phyloP scores from a whole-genome alignment of 257 asterid genomes.

The Solanum corneliomulleri region DNA sequence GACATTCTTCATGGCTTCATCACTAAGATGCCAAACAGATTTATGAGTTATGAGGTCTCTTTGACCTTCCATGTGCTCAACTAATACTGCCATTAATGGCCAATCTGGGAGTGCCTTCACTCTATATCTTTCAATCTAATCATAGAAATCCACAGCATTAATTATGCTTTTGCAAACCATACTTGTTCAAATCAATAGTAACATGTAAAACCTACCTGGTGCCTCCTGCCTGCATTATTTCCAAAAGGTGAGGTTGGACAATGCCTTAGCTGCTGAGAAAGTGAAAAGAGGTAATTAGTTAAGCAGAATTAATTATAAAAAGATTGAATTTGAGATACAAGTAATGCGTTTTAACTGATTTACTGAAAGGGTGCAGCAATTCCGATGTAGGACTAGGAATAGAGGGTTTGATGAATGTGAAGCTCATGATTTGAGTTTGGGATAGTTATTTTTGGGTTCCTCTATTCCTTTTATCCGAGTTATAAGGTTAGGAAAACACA shows the following conservation, averaged over 20 bases:
- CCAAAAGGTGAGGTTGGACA: conserved; percentile 20
- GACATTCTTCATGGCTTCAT: conserved; percentile 62
- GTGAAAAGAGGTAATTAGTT: not conserved
- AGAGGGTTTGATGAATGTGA: conserved; percentile 27
- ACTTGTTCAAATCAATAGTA: no score
- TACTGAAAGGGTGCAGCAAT: conserved; percentile 2
- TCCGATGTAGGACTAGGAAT: conserved; percentile 8
- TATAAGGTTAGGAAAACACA: not conserved
- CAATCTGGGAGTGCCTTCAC: conserved; percentile 59
- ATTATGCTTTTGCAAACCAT: not conserved
- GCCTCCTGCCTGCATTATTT: conserved; percentile 7
- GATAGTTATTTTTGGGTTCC: not conserved
- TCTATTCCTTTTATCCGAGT: not conserved
- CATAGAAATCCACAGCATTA: not conserved
- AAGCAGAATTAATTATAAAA: not conserved
- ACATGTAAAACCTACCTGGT: conserved; percentile 20
- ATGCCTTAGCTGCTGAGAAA: conserved; percentile 35
- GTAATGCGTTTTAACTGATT: not conserved
- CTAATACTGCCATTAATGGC: conserved; percentile 84
- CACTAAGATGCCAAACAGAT: conserved; percentile 87
- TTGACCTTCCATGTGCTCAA: conserved; percentile 75
- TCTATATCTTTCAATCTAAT: conserved; percentile 21
- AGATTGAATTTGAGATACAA: not conserved
- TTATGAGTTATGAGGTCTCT: conserved; percentile 79
- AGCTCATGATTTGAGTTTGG: conserved; percentile 15